These are phyloP conservation scores for Chaetothyriales sp. DNA, from an alignment of 2,329 filamentous ascomycete genomes.

Conservation along the genomic window DNA sequence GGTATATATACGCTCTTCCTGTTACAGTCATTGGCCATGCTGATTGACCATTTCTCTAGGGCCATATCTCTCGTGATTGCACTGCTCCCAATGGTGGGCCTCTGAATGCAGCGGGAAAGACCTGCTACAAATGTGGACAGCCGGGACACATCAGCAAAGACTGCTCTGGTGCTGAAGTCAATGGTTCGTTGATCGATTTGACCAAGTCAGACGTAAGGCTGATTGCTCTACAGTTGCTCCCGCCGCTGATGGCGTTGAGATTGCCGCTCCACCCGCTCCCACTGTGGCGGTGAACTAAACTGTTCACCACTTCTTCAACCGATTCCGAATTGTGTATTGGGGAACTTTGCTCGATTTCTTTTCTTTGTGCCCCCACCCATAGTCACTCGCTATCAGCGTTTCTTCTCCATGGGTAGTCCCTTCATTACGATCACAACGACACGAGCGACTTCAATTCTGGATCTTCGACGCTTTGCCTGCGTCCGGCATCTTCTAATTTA, in stretches of 20 bases:
- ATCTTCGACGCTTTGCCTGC: too few relatives aligned
- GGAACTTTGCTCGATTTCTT: neutral
- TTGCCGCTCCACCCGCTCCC: slow-evolving; percentile 9
- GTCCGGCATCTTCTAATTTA: neutral
- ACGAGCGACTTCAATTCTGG: neutral
- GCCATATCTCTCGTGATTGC: slow-evolving; percentile 89
- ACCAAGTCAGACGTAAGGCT: neutral
- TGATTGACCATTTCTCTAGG: slow-evolving; percentile 26
- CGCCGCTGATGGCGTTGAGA: slow-evolving; percentile 11
- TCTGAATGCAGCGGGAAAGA: slow-evolving; percentile 91
- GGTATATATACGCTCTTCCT: slow-evolving; percentile 21
- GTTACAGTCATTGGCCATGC: neutral
- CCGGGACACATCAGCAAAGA: slow-evolving; percentile 92
- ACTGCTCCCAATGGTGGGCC: slow-evolving; percentile 92
- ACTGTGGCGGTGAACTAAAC: slow-evolving; percentile 7
- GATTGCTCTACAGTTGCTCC: slow-evolving; percentile 10
- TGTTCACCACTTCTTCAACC: neutral
- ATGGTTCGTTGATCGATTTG: slow-evolving; percentile 22
- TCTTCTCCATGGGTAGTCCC: neutral
- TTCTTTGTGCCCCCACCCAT: neutral
- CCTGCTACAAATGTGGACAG: slow-evolving; percentile 95
- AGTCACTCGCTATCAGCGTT: neutral
- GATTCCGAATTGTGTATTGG: neutral
- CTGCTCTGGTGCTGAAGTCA: slow-evolving; percentile 62
- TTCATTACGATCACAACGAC: neutral